These are phyloP conservation scores for Candida ponderosae DNA, from an alignment of 805 yeast species.

Conservation along the genomic window DNA sequence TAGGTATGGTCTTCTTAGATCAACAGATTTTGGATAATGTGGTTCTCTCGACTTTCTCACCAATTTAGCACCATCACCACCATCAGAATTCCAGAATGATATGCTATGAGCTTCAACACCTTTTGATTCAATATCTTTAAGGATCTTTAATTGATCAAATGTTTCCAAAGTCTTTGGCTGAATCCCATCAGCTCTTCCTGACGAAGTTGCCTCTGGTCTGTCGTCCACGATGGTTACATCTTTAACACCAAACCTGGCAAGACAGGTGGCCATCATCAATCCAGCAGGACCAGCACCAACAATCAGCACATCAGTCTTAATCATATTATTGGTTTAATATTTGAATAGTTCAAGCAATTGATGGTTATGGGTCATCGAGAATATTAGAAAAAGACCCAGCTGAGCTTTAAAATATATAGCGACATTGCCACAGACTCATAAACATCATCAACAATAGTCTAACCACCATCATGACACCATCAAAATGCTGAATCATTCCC, in stretches of 20 bases:
- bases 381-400: too few species aligned
- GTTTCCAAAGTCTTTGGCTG: conserved; percentile 24
- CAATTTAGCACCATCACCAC: conserved; percentile 12
- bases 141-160: conserved; percentile 20
- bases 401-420: too few species aligned
- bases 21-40: conserved; percentile 9
- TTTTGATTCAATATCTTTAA: conserved; percentile 19
- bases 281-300: conserved; percentile 33
- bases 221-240: conserved; percentile 22
- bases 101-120: conserved; percentile 23
- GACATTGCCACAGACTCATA: too few species aligned
- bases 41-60: background rate
- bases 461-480: too few species aligned
- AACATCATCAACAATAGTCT: too few species aligned
- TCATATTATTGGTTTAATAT: too few species aligned
- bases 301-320: conserved; percentile 27
- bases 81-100: conserved; percentile 24
- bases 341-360: too few species aligned
- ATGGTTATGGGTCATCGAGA: too few species aligned
- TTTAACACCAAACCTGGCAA: conserved; percentile 22
- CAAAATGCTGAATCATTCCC: too few species aligned
- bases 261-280: conserved; percentile 23
- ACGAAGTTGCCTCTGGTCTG: conserved; percentile 18
- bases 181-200: conserved; percentile 29
- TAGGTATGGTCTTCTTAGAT: conserved; percentile 19